A percentile compares a stretch with the other conserved stretches of the same genome.
phyloP scores from a whole-genome alignment of 768 basidiomycete species.

The Auriscalpium orientale region DNA sequence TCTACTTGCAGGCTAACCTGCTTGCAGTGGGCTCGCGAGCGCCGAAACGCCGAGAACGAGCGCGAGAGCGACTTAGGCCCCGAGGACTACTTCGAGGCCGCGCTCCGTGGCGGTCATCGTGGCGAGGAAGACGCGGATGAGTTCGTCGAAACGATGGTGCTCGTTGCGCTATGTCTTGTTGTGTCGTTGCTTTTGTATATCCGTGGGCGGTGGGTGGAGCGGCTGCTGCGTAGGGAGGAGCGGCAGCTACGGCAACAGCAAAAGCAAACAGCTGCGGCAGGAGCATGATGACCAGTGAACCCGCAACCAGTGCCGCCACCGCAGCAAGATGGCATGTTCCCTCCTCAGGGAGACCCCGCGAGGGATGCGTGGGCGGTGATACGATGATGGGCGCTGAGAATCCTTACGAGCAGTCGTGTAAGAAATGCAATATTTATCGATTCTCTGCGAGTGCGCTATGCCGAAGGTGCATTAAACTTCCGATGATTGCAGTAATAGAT shows the following conservation, averaged over 20 bases:
- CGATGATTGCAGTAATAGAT: too few species aligned
- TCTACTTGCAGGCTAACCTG: background rate
- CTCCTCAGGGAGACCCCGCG: constrained; percentile 21
- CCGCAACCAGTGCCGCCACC: constrained; percentile 11
- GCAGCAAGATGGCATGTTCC: constrained; percentile 15
- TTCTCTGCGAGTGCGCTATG: too few species aligned
- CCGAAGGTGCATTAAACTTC: too few species aligned
- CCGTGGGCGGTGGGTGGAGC: constrained; percentile 69
- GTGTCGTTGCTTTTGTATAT: constrained; percentile 74
- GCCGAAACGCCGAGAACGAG: constrained; percentile 63
- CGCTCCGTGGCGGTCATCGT: constrained; percentile 48
- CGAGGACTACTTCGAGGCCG: constrained; percentile 77
- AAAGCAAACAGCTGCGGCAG: constrained; percentile 27
- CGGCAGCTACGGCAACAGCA: constrained; percentile 32
- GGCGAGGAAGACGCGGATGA: constrained; percentile 64
- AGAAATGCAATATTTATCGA: too few species aligned
- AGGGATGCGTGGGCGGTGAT: constrained; percentile 19
- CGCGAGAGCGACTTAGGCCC: constrained; percentile 70
- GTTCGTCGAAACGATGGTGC: constrained; percentile 71
- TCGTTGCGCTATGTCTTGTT: constrained; percentile 63
- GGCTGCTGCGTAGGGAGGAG: constrained; percentile 60
- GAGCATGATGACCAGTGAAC: background rate
- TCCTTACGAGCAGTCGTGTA: too few species aligned
- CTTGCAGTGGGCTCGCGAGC: constrained; percentile 68
- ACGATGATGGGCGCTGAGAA: constrained; percentile 4